A percentile compares a stretch with the other conserved stretches of the same genome.
These are phyloP conservation scores for Schizochytrium sp. DNA, from an alignment of 108 stramenopile genomes.

Conservation along the genomic window DNA sequence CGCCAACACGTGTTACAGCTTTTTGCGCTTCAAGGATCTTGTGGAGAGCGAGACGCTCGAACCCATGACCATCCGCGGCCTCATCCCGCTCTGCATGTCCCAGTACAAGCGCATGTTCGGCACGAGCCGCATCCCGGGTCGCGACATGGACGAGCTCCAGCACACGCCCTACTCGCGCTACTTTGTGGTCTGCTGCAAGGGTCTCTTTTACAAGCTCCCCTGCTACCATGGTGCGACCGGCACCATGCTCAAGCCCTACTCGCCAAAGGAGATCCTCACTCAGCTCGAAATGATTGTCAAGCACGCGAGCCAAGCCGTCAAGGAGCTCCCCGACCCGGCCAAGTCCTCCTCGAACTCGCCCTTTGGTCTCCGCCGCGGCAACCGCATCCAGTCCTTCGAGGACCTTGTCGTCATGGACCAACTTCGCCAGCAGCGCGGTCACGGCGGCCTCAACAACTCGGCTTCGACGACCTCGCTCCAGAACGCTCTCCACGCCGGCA, in stretches of 20 bases:
- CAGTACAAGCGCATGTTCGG: slow-evolving; percentile 23
- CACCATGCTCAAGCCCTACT: background rate
- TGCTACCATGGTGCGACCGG: background rate
- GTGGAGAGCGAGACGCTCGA: slow-evolving; percentile 9
- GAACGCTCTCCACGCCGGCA: background rate
- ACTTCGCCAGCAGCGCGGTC: background rate
- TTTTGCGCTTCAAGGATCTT: background rate
- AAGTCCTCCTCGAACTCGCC: background rate
- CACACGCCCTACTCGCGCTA: background rate
- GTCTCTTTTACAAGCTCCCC: background rate
- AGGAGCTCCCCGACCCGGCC: background rate
- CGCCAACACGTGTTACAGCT: background rate
- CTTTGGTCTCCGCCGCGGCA: background rate
- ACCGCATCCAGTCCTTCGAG: slow-evolving; percentile 20
- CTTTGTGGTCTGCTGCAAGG: slow-evolving; percentile 17
- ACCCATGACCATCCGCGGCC: background rate
- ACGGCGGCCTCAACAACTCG: background rate
- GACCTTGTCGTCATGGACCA: slow-evolving; percentile 7
- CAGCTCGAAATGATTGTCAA: slow-evolving; percentile 3
- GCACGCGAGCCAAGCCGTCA: background rate
- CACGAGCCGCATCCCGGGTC: slow-evolving; percentile 25
- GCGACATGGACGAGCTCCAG: background rate
- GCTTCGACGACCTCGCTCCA: background rate
- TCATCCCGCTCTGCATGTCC: slow-evolving; percentile 23
- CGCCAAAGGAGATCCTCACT: background rate